These are phyloP conservation scores for Ceratocystis lukuohia DNA, from an alignment of 2,329 filamentous ascomycete genomes.

Conservation along the genomic window DNA sequence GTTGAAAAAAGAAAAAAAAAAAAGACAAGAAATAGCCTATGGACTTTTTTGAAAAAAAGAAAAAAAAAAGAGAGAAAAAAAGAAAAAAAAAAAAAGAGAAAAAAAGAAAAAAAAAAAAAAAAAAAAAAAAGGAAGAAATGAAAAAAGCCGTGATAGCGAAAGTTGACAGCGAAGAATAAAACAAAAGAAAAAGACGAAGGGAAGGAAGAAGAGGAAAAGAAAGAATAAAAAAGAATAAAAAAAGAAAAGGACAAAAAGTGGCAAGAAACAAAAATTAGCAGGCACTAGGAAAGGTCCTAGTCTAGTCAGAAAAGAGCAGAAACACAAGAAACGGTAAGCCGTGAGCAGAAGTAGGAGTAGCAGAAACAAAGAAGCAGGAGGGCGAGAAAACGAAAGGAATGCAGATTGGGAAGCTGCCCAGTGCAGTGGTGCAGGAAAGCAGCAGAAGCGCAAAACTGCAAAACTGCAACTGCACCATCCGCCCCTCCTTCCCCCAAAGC, in stretches of 20 bases:
- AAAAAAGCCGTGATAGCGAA: slow-evolving; percentile 12
- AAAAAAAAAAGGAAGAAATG: background rate
- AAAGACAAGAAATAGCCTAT: too few relatives aligned
- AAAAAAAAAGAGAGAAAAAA: too few relatives aligned
- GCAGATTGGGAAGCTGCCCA: background rate
- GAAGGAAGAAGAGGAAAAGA: background rate
- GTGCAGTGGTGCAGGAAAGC: too few relatives aligned
- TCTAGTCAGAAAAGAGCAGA: background rate
- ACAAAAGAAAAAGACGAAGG: slow-evolving; percentile 2
- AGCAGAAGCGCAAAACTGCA: background rate
- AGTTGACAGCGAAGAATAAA: background rate
- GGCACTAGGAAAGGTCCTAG: background rate
- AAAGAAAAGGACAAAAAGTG: slow-evolving; percentile 11
- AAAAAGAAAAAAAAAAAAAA: slow-evolving; percentile 9
- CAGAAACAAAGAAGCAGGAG: background rate
- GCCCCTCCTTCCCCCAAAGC: too few relatives aligned
- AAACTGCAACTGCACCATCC: background rate
- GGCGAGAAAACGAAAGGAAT: background rate
- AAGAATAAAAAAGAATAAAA: slow-evolving; percentile 1
- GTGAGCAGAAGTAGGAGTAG: background rate
- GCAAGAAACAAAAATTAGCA: slow-evolving; percentile 6
- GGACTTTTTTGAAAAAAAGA: too few relatives aligned
- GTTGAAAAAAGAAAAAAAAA: too few relatives aligned
- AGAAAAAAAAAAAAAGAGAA: too few relatives aligned
- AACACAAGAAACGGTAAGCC: background rate